Conservation (phyloP, 441 rosid genomes). For the Populus hybrid region DNA sequence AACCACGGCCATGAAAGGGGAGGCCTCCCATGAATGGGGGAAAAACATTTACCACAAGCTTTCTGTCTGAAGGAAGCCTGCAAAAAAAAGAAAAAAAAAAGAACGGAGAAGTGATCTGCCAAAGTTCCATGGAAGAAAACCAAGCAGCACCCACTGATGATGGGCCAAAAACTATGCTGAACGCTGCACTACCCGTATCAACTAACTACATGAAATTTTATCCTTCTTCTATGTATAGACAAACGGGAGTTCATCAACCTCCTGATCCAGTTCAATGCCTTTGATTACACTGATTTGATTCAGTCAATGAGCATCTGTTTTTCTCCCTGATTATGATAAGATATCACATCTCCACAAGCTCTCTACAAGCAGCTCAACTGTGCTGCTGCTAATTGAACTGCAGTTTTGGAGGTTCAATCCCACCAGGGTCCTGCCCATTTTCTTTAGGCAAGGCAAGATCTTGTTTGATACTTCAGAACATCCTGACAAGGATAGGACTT, state of each 20-base stretch:
- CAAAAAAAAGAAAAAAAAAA: slow-evolving; percentile 11
- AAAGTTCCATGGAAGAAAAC: slow-evolving; percentile 32
- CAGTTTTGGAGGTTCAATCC: slow-evolving; percentile 90
- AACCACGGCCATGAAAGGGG: slow-evolving; percentile 36
- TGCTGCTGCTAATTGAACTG: slow-evolving; percentile 64
- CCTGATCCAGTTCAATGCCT: slow-evolving; percentile 3
- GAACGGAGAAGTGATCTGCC: slow-evolving; percentile 23
- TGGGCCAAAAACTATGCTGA: slow-evolving; percentile 29
- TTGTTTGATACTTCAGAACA: slow-evolving; percentile 66
- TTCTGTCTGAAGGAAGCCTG: slow-evolving; percentile 32
- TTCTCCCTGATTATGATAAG: slow-evolving; percentile 39
- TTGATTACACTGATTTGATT: neutral
- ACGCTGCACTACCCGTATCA: slow-evolving; percentile 29
- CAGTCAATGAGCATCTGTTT: neutral
- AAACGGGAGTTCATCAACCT: slow-evolving; percentile 7
- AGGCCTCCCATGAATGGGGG: slow-evolving; percentile 27
- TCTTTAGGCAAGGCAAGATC: slow-evolving; percentile 56
- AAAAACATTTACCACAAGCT: slow-evolving; percentile 41
- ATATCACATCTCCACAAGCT: slow-evolving; percentile 91
- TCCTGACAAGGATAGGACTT: slow-evolving; percentile 76
- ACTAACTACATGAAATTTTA: slow-evolving; percentile 15
- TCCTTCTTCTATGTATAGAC: slow-evolving; percentile 14
- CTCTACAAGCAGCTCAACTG: slow-evolving; percentile 57
- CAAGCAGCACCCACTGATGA: slow-evolving; percentile 13
- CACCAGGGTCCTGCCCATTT: slow-evolving; percentile 65